phyloP scores from a whole-genome alignment of 78 protist genomes.

The Fonticula alba region DNA sequence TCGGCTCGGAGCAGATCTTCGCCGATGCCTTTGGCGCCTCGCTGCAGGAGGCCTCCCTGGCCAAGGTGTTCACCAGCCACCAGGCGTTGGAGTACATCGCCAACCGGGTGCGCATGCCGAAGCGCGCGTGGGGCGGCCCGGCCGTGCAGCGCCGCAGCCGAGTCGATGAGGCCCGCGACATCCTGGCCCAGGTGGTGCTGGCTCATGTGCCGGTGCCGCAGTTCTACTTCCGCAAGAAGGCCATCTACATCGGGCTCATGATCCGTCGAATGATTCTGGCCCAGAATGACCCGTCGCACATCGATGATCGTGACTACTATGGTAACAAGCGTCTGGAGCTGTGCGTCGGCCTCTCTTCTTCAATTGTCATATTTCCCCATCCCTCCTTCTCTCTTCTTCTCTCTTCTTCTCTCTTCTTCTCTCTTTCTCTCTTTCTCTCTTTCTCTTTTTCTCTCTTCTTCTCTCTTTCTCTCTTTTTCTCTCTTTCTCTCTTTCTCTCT shows the following conservation, averaged over 20 bases:
- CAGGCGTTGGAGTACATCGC: conserved; percentile 70
- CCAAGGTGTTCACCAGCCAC: conserved; percentile 29
- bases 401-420: not conserved
- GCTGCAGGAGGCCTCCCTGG: conserved; percentile 38
- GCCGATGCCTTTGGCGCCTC: conserved; percentile 47
- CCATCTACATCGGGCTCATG: conserved; percentile 60
- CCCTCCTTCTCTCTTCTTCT: not conserved
- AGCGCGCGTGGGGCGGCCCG: not conserved
- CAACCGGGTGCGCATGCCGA: not conserved
- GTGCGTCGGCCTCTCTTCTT: not conserved
- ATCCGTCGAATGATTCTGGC: conserved; percentile 67
- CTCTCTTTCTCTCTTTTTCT: not conserved
- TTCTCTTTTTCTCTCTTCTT: not conserved
- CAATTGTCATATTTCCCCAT: not conserved
- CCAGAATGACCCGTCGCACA: not conserved
- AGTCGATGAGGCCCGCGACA: conserved; percentile 67
- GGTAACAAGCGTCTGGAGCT: conserved; percentile 89
- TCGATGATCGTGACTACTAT: conserved; percentile 89
- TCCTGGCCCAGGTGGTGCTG: conserved; percentile 62
- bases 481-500: not conserved
- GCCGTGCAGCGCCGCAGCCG: not conserved
- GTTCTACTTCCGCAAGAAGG: conserved; percentile 59
- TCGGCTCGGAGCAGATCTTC: conserved; percentile 53
- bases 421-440: not conserved
- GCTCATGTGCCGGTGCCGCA: conserved; percentile 72